Base-by-base conservation (phyloP, 495 filamentous ascomycete species). In the Corynascus novoguineensis region DNA sequence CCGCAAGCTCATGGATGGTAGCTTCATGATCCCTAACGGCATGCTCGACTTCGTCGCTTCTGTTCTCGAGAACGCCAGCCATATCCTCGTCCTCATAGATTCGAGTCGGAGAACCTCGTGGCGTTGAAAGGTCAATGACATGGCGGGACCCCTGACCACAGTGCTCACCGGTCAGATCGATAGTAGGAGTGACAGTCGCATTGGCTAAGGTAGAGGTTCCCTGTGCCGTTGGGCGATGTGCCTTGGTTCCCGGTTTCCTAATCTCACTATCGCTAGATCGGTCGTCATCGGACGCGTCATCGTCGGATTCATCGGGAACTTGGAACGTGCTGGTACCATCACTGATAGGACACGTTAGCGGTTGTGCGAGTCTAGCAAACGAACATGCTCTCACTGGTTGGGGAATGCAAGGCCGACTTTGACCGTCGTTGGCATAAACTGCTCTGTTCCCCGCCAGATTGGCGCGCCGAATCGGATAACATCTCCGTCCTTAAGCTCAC, bases 401-500 rank as follows among this genome's bases (percentile, higher is more conserved):
- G 41, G 25, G 24, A 59, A 66, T 3, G 19, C 24, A 25, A 71
- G 49, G 32, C 61, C 65, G 8, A 71, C 59, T 28, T 57, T 60
- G 5, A 68, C 52, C 15, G 31, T 32, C 35, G 70, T 77, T 0
- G 78, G 75, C 14, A 67, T 61, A 28, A 74, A 81, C 1, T 60
- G 61, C 22, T 74, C 68, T 0, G 50, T 55, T 19, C 70, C 64
- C 37, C 78, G 69, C 29, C 61, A 69, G 15, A 82, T 71, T 22
- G 75, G 59, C n/a, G 71, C 68, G 1, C 79, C 79, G 37, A 82
- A 78, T 25, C 67, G 65, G 17, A 82, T 55, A 0, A 44, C 52
- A 55, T 82, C 79, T 0, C 75, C 78, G 48, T 75, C 58, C 1
- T 46, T 48, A 1, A 71, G 48, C 10, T 65, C 53, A 1, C 35